Base-by-base conservation (phyloP, 805 yeast species). In the Torulaspora gathmanii region DNA sequence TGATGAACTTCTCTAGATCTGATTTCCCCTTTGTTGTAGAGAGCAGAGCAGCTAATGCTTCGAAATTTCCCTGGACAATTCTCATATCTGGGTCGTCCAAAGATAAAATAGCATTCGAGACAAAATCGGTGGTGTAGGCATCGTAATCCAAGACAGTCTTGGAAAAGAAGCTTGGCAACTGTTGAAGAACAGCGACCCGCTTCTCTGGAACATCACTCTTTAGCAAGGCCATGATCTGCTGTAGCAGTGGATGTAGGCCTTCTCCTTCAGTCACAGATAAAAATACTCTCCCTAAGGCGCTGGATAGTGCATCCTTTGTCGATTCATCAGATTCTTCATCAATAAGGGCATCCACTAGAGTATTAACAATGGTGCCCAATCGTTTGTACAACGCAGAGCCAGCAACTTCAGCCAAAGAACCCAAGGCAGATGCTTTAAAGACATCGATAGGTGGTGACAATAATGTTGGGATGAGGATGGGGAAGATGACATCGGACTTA, bases 401-500 rank as follows among this genome's bases (percentile, higher is more conserved):
- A 19, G 96, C 96, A 39, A 87, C 96, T 42, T 86, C 81, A 0
- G 95, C 95, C 63, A 90, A 74, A 0, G 95, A 80, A 19, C 93
- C 87, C 47, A 90, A 71, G 3, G 96, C 95, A 44, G 77, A 74
- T n/a, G 96, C 95, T 68, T 89, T 87, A 70, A 82, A 82, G 0
- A 79, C 72, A 54, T 86, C 87, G 44, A 90, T 80, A 12, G 97
- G 97, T 5, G 88, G 82, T 5, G 80, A 64, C 60, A 91, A 72
- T 60, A 93, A 74, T 0, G 95, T 78, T 35, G 98, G 97, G 47
- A 91, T 75, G 61, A 93, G 76, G 38, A 87, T 84, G 39, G 98
- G 97, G 89, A 95, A 89, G 45, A 95, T 86, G 3, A 86, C 83
- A 47, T 87, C 95, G 5, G 97, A 77, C 58, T 86, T 87, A 2